A percentile compares a stretch with the other conserved stretches of the same genome.
phyloP scores from a whole-genome alignment of 1,284 basidiomycete species.

The Moesziomyces parantarcticus region DNA sequence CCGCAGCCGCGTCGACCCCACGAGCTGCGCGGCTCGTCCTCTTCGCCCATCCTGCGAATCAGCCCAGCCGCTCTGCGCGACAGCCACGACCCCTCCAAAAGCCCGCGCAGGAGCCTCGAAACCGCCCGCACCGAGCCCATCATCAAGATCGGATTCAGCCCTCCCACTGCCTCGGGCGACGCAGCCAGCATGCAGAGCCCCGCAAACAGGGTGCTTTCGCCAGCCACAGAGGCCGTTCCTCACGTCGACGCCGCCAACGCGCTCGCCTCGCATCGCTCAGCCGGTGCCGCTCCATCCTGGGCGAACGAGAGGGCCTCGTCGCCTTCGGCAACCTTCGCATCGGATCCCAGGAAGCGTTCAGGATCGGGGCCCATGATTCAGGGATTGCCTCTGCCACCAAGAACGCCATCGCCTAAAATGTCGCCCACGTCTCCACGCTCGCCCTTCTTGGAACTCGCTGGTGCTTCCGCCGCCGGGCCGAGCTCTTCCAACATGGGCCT shows the following conservation, averaged over 20 bases:
- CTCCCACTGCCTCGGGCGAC: conserved; percentile 8
- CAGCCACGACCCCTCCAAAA: conserved; percentile 19
- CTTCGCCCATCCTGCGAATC: conserved; percentile 40
- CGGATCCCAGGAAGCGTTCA: conserved; percentile 35
- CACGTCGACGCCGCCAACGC: conserved; percentile 37
- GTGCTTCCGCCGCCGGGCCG: conserved; percentile 3
- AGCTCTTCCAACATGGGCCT: conserved; percentile 30
- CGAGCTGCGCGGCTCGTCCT: conserved; percentile 43
- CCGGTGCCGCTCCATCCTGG: conserved; percentile 32
- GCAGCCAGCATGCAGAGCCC: conserved; percentile 18
- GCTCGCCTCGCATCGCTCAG: conserved; percentile 30
- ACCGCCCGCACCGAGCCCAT: conserved; percentile 28
- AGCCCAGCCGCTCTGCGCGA: conserved; percentile 25
- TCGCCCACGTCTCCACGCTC: conserved; percentile 44
- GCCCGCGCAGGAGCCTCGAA: conserved; percentile 38
- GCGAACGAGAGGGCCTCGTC: conserved; percentile 30
- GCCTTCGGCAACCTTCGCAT: conserved; percentile 22
- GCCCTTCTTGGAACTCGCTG: conserved; percentile 39
- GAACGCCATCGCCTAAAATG: conserved; percentile 43
- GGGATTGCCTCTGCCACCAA: conserved; percentile 23
- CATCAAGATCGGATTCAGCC: conserved; percentile 37
- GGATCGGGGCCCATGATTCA: conserved; percentile 22
- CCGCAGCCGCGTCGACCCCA: conserved; percentile 47
- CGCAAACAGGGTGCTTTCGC: conserved; percentile 35
- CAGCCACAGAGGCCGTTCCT: conserved; percentile 32